Evolutionary conservation across 2,329 filamentous ascomycete genomes (phyloP).

Genomic region (Arthrobotrys sphaeroides): DNA sequence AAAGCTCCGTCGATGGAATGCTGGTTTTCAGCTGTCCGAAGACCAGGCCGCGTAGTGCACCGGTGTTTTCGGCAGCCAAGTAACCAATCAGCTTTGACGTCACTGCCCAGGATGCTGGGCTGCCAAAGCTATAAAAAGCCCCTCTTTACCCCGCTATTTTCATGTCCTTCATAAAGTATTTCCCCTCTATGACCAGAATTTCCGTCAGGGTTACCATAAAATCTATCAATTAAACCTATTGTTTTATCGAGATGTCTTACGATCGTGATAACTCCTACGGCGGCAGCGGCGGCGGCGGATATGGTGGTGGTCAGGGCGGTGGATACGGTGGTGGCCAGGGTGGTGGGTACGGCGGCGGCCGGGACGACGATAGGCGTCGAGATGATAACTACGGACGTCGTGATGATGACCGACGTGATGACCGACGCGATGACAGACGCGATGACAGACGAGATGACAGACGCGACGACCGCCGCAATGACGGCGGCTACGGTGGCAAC

Average conservation of each 20-base stretch:
- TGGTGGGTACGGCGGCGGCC: conserved; percentile 15
- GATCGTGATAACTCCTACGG: conserved; percentile 27
- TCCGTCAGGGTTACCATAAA: background rate
- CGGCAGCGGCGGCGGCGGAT: conserved; percentile 21
- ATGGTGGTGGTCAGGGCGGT: conserved; percentile 12
- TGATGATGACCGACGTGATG: conserved; percentile 17
- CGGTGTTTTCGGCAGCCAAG: conserved; percentile 11
- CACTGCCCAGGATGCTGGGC: conserved; percentile 1
- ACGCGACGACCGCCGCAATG: background rate
- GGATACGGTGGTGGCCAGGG: background rate
- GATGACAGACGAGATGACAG: conserved; percentile 12
- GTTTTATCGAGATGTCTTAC: conserved; percentile 23
- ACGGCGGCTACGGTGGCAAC: conserved; percentile 10
- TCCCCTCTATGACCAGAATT: background rate
- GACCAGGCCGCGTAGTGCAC: conserved; percentile 10
- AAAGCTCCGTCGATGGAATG: conserved; percentile 18
- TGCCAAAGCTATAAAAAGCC: conserved; percentile 26
- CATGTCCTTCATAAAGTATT: background rate
- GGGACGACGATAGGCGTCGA: conserved; percentile 26
- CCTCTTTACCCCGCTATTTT: conserved; percentile 48
- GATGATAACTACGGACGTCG: conserved; percentile 1
- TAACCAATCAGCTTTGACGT: conserved; percentile 42
- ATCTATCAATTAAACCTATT: background rate
- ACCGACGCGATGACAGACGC: conserved; percentile 4
- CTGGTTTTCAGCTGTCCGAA: background rate